These are phyloP conservation scores for Claviceps digitariae DNA, from an alignment of 2,329 filamentous ascomycete genomes.

Conservation along the genomic window DNA sequence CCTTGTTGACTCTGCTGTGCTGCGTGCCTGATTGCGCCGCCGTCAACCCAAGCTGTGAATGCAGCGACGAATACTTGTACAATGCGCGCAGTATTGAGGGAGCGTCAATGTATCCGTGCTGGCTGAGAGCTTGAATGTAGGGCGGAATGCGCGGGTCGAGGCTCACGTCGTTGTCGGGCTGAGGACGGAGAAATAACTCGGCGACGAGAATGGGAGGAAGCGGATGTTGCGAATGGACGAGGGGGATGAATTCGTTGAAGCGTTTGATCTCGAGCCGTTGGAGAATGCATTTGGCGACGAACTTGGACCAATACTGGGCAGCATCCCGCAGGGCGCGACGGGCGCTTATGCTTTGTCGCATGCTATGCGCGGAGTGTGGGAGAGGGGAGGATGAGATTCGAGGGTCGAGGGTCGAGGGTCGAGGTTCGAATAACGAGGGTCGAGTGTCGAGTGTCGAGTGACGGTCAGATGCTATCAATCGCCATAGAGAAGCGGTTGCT, in stretches of 20 bases:
- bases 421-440: neutral
- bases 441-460: too few relatives aligned
- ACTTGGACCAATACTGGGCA: conserved; percentile 32
- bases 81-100: conserved; percentile 41
- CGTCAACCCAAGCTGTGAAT: conserved; percentile 15
- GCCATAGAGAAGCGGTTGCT: conserved; percentile 4
- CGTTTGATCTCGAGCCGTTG: conserved; percentile 37
- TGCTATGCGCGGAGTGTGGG: conserved; percentile 5
- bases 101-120: conserved; percentile 37
- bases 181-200: conserved; percentile 45
- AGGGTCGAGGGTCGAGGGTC: neutral
- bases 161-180: conserved; percentile 30
- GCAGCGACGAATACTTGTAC: conserved; percentile 43
- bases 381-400: neutral
- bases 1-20: conserved; percentile 1
- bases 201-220: conserved; percentile 38
- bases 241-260: conserved; percentile 37
- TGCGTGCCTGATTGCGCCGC: conserved; percentile 3
- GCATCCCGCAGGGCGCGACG: conserved; percentile 15
- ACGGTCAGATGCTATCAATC: conserved; percentile 1
- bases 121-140: conserved; percentile 44
- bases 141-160: conserved; percentile 45
- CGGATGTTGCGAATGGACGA: conserved; percentile 37
- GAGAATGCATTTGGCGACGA: conserved; percentile 36
- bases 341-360: conserved; percentile 15